Evolutionary conservation across 2,329 filamentous ascomycete genomes (phyloP).

Genomic region (Pyricularia grisea): DNA sequence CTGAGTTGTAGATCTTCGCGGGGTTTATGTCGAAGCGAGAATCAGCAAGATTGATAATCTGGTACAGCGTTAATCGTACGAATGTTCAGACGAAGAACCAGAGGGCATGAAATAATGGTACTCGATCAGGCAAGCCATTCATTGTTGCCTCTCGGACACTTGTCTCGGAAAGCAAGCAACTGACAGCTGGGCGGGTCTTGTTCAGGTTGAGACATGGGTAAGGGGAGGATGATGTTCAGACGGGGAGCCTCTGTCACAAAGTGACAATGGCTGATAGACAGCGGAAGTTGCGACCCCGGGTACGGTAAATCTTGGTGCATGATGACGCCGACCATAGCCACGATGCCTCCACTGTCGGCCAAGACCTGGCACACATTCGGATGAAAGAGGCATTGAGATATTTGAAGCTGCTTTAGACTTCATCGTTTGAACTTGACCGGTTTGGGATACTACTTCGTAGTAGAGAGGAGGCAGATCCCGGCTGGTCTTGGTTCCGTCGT

Average conservation of each 20-base stretch:
- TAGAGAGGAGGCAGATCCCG: conserved; percentile 1
- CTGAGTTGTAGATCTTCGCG: background rate
- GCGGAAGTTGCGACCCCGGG: background rate
- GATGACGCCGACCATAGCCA: background rate
- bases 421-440: background rate
- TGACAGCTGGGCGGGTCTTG: background rate
- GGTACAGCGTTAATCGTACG: background rate
- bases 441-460: background rate
- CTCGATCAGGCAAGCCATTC: background rate
- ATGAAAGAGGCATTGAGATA: background rate
- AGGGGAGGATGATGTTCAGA: background rate
- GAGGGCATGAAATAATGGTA: background rate
- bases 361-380: background rate
- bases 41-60: background rate
- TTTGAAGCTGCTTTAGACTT: background rate
- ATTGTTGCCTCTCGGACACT: background rate
- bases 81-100: background rate
- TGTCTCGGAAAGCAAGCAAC: background rate
- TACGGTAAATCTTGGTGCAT: background rate
- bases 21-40: background rate
- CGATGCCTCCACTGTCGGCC: background rate
- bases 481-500: conserved; percentile 2
- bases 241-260: background rate
- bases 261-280: background rate
- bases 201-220: background rate